These are phyloP conservation scores for Pseudofabraea citricarpa DNA, from an alignment of 2,329 filamentous ascomycete genomes.

Conservation along the genomic window DNA sequence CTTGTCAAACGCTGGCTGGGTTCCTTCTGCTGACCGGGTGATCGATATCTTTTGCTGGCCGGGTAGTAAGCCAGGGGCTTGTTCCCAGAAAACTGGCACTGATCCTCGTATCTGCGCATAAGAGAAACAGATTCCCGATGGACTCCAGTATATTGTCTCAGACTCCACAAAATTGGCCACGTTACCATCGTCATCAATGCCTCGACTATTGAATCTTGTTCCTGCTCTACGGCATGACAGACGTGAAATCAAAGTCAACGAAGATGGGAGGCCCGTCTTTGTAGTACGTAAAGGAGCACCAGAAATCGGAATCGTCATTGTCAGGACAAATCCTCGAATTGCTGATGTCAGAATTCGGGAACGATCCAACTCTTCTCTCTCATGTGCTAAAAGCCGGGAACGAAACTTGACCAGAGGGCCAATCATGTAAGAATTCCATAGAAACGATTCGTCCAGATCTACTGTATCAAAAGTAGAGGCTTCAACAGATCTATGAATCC, in stretches of 20 bases:
- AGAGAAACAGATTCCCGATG: constrained; percentile 75
- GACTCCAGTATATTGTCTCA: constrained; percentile 87
- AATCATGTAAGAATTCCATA: constrained; percentile 99
- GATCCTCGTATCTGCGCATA: constrained; percentile 92
- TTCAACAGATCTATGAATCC: constrained; percentile 66
- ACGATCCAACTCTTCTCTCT: constrained; percentile 75
- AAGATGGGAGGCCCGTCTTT: constrained; percentile 71
- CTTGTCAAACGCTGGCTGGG: constrained; percentile 90
- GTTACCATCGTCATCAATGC: constrained; percentile 95
- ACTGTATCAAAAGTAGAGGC: constrained; percentile 81
- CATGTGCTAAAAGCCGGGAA: constrained; percentile 68
- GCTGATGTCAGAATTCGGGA: constrained; percentile 89
- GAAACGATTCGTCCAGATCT: constrained; percentile 83
- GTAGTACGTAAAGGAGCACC: constrained; percentile 64
- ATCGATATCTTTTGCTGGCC: constrained; percentile 93
- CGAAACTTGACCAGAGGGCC: constrained; percentile 86
- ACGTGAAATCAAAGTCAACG: constrained; percentile 84
- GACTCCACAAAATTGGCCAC: constrained; percentile 99
- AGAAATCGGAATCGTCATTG: constrained; percentile 76
- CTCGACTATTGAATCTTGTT: constrained; percentile 93
- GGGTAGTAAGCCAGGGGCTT: constrained; percentile 79
- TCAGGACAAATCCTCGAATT: constrained; percentile 87
- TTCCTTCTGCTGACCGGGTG: constrained; percentile 82
- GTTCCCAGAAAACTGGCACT: constrained; percentile 96
- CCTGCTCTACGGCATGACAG: constrained; percentile 88